Conservation (phyloP, 148 eudicot species). For the Rhododendron ovatum region DNA sequence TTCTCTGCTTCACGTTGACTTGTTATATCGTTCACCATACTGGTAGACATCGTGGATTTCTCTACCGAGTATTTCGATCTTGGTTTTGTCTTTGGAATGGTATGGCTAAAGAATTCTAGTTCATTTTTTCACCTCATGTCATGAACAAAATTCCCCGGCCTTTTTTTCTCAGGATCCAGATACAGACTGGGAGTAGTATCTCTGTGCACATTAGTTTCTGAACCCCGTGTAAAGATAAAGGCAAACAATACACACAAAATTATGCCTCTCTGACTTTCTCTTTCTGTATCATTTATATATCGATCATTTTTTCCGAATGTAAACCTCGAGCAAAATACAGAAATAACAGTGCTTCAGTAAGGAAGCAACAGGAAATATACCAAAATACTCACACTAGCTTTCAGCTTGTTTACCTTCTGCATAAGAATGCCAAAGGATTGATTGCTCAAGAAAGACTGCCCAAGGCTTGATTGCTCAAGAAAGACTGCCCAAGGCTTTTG, state of each 20-base stretch:
- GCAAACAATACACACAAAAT: not conserved
- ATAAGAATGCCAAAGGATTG: not conserved
- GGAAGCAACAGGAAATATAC: not conserved
- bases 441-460: conserved; percentile 10
- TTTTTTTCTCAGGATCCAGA: no score
- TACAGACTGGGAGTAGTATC: no score
- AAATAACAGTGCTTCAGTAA: not conserved
- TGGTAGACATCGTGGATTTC: no score
- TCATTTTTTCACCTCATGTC: no score
- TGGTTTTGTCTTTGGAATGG: no score
- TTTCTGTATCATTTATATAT: not conserved
- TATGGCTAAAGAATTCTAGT: no score
- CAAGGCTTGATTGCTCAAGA: conserved; percentile 8
- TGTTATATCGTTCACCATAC: no score
- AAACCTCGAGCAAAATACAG: not conserved
- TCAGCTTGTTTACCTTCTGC: not conserved
- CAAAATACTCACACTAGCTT: not conserved
- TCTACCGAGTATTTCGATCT: no score
- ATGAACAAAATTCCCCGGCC: no score
- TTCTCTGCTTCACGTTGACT: no score
- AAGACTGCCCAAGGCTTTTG: conserved; percentile 24
- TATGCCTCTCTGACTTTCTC: not conserved
- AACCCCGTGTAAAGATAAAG: no score
- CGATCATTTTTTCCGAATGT: not conserved
- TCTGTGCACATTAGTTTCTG: no score